These are phyloP conservation scores for Plasmopara viticola DNA, from an alignment of 352 stramenopile species.

Conservation along the genomic window DNA sequence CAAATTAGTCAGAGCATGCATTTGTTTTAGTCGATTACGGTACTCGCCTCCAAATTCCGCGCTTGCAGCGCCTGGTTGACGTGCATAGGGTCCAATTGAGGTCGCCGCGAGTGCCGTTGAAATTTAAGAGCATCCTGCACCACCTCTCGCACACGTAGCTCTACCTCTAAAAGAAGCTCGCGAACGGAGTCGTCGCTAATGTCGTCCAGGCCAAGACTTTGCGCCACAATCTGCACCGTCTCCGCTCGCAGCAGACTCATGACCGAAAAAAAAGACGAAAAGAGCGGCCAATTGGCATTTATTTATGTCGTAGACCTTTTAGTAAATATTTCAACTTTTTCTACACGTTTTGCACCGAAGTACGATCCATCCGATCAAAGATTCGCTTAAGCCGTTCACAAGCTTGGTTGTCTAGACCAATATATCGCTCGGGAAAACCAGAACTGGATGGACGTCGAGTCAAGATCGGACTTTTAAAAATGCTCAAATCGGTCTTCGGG, in stretches of 20 bases:
- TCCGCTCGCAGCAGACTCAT: slow-evolving; percentile 77
- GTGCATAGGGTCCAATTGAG: slow-evolving; percentile 51
- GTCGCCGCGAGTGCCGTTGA: slow-evolving; percentile 56
- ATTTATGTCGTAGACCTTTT: background rate
- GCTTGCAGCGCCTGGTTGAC: slow-evolving; percentile 74
- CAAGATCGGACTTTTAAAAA: slow-evolving; percentile 70
- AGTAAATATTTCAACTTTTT: background rate
- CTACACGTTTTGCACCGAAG: background rate
- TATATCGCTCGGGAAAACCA: slow-evolving; percentile 65
- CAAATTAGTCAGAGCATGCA: background rate
- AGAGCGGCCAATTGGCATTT: too few relatives aligned
- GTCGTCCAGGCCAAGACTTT: slow-evolving; percentile 69
- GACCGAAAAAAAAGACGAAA: slow-evolving; percentile 15
- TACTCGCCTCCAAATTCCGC: slow-evolving; percentile 56
- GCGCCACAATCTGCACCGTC: slow-evolving; percentile 60
- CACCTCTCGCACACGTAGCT: slow-evolving; percentile 75
- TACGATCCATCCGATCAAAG: slow-evolving; percentile 54
- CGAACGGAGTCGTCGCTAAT: slow-evolving; percentile 56
- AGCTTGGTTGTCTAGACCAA: slow-evolving; percentile 69
- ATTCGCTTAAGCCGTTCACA: slow-evolving; percentile 73
- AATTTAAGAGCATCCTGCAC: slow-evolving; percentile 86
- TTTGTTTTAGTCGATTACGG: background rate
- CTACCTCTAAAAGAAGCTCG: slow-evolving; percentile 68
- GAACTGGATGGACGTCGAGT: slow-evolving; percentile 39
- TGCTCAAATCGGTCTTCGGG: slow-evolving; percentile 57